Percentiles rank a stretch among this genome's conserved stretches.
Evolutionary conservation across 805 yeast species (phyloP).

Genomic region (Nakazawaea holstii): DNA sequence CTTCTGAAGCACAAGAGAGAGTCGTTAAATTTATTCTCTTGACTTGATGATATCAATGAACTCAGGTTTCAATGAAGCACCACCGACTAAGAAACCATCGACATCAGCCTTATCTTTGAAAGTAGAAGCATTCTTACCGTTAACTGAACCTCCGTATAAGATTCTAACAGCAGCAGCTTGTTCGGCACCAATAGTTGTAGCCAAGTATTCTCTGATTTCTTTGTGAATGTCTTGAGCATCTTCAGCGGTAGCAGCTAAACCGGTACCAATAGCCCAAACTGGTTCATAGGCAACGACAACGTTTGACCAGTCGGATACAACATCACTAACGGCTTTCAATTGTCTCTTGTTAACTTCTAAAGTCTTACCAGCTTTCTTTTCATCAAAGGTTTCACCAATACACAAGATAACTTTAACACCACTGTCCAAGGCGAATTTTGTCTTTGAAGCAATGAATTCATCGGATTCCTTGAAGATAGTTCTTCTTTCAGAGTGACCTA

Average conservation of each 20-base stretch:
- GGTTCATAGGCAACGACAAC: slow-evolving; percentile 98
- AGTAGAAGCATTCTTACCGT: slow-evolving; percentile 85
- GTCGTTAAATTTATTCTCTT: slow-evolving; percentile 47
- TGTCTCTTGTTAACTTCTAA: slow-evolving; percentile 84
- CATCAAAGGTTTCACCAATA: slow-evolving; percentile 96
- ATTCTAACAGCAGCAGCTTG: slow-evolving; percentile 80
- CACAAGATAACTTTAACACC: slow-evolving; percentile 92
- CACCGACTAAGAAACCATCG: slow-evolving; percentile 99
- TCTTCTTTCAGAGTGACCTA: slow-evolving; percentile 99
- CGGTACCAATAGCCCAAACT: slow-evolving; percentile 99
- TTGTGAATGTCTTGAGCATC: slow-evolving; percentile 97
- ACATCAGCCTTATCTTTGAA: slow-evolving; percentile 92
- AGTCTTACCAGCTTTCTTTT: slow-evolving; percentile 86
- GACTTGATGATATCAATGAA: slow-evolving; percentile 93
- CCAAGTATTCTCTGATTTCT: slow-evolving; percentile 79
- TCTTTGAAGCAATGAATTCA: slow-evolving; percentile 88
- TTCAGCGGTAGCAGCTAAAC: slow-evolving; percentile 96
- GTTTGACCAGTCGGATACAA: slow-evolving; percentile 82
- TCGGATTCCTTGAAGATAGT: slow-evolving; percentile 86
- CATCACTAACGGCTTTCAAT: slow-evolving; percentile 79
- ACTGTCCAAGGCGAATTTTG: slow-evolving; percentile 85
- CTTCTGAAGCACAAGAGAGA: not conserved
- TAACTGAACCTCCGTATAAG: slow-evolving; percentile 98
- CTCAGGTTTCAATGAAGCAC: slow-evolving; percentile 98
- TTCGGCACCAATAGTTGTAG: slow-evolving; percentile 67